Evolutionary conservation across 202 grass and related monocot species (phyloP), one percentile per base, ranked within the genome.

Genomic region (Digitaria exilis): DNA sequence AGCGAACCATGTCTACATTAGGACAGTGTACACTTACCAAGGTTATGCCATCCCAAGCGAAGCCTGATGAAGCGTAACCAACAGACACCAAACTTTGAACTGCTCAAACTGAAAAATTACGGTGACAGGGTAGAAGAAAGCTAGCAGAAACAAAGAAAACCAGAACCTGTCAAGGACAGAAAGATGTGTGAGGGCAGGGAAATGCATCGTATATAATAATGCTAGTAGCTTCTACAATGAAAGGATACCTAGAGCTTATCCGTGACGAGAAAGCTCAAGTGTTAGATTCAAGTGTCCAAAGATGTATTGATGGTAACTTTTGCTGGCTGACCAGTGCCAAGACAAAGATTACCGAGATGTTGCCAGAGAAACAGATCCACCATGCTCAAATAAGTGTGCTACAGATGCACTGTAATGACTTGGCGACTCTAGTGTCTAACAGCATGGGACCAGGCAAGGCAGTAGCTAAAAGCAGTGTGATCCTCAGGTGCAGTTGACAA

Each of bases 401-500:
- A 85, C 54, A 88, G 54, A 55, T 56, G 77, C 67, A 65, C 76
- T 41, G 74, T 79, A 78, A 85, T 85, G 73, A 84, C 41, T 73
- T 66, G 68, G 69, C 52, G 51, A 69, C 85, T 86, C 90, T 91
- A 88, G 59, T 74, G 79, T 85, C 75, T 76, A 84, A 58, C 49
- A 80, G 89, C 87, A 94, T 89, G 74, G 50, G 84, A 85, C 85
- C 76, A 81, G 28, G 56, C 78, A 76, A 75, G 35, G 68, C 51
- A 81, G 75, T 71, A 48, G 4, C 77, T 79, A 58, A 91, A 52
- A 6, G 65, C 25, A 12, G 77, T 42, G 63, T 57, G 62, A 64
- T 65, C 65, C 88, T 89, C 90, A 98, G 75, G 96, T 98, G 86
- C 78, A 98, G 71, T 98, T 98, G 87, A 96, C 85, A 85, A 94